These are phyloP conservation scores for Psilocybe cyanescens DNA, from an alignment of 768 basidiomycete species.

Conservation along the genomic window DNA sequence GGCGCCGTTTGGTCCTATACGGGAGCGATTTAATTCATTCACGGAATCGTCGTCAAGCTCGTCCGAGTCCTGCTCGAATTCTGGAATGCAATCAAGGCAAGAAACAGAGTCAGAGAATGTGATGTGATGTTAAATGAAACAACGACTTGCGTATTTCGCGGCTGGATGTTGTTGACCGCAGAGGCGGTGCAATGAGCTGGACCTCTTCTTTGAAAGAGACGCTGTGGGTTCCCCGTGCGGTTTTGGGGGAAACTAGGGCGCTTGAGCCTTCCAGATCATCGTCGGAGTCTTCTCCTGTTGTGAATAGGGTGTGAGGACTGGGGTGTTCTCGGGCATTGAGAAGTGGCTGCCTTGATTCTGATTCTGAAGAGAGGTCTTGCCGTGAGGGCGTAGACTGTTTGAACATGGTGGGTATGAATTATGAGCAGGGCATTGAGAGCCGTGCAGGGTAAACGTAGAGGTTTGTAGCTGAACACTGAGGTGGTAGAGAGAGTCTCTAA, in stretches of 20 bases:
- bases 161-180: slow-evolving; percentile 75
- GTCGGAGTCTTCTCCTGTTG: slow-evolving; percentile 57
- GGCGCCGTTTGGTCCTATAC: slow-evolving; percentile 32
- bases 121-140: background rate
- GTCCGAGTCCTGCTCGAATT: slow-evolving; percentile 85
- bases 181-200: slow-evolving; percentile 66
- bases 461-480: too few species aligned
- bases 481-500: background rate
- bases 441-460: too few species aligned
- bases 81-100: slow-evolving; percentile 37
- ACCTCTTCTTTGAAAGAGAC: slow-evolving; percentile 75
- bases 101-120: background rate
- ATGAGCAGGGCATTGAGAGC: slow-evolving; percentile 24
- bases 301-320: slow-evolving; percentile 49
- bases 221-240: slow-evolving; percentile 41
- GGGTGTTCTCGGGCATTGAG: slow-evolving; percentile 51
- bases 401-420: slow-evolving; percentile 25
- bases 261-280: slow-evolving; percentile 41
- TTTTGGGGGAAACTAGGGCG: slow-evolving; percentile 32
- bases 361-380: slow-evolving; percentile 22
- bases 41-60: slow-evolving; percentile 64
- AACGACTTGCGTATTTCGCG: slow-evolving; percentile 66
- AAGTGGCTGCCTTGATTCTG: slow-evolving; percentile 62
- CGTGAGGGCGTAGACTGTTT: slow-evolving; percentile 20
- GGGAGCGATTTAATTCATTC: slow-evolving; percentile 28